Base-by-base conservation (phyloP, 805 yeast genomes). In the Candida montana region DNA sequence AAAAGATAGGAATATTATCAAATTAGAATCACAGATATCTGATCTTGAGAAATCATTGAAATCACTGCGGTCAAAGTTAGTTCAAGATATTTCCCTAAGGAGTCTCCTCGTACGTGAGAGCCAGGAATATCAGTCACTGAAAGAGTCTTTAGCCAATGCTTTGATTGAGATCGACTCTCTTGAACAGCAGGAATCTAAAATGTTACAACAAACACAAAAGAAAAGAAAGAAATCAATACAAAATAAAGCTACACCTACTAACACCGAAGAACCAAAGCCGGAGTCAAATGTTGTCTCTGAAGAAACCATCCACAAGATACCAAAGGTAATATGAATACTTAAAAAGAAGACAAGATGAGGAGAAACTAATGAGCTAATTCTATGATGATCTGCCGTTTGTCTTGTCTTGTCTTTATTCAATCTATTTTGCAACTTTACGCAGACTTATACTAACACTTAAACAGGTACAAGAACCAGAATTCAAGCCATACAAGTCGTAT, bases 281-380 rank as follows among this genome's bases (percentile, higher is more conserved):
- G 19, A 29, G 9, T 21, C 35, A 24, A 30, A 12, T n/a, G 23
- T 41, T 3, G 42, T 37, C 6, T 42, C 48, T 21, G 46, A 39
- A n/a, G 53, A 52, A 11, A 54, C 55, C 6, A 52, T 52, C 18
- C 54, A 51, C 24, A 51, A 47, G 27, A 49, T 50, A 2, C 49
- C 56, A 40, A 55, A 54, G 57, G 59, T 54, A 55, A 54, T 46
- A 48, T 46, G 31, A 13, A 17, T 30, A n/a, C 29, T 13, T 16
- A 6, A 16, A 10, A 13, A 10, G 11, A 4, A 10, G n/a, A 21
- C 24, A n/a, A 13, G 16, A 15, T 24, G 10, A 19, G 30, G 21
- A 13, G 21, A 7, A 11, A 19, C 12, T 28, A 12, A 17, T 24
- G 16, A 18, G 12, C 18, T 36, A 17, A 11, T 31, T 33, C 26